Conservation (phyloP, 169 alveolate genomes). For the Eimeria tenella region DNA sequence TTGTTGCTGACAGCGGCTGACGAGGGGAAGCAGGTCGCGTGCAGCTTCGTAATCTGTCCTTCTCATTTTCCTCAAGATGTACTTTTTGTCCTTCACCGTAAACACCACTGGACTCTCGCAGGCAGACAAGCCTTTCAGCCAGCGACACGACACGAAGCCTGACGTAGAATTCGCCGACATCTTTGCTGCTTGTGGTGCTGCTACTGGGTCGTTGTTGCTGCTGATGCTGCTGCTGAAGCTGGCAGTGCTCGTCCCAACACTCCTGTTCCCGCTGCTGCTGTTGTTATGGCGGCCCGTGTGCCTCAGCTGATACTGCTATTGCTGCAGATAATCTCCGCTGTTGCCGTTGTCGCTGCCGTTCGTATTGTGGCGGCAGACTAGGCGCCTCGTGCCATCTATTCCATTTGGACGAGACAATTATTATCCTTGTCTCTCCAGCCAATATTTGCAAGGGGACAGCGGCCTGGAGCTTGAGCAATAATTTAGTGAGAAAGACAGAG, state of each 20-base stretch:
- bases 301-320: not conserved
- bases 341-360: not conserved
- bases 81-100: not conserved
- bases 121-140: not conserved
- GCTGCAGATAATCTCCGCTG: not conserved
- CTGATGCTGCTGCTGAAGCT: not conserved
- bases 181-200: not conserved
- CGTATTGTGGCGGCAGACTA: too few species aligned
- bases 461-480: too few species aligned
- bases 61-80: slow-evolving; percentile 47
- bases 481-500: too few species aligned
- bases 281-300: not conserved
- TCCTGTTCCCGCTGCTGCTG: not conserved
- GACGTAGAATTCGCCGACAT: not conserved
- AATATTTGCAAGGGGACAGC: too few species aligned
- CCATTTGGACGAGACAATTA: too few species aligned
- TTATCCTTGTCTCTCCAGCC: too few species aligned
- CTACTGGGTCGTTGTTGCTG: not conserved
- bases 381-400: too few species aligned
- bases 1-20: slow-evolving; percentile 63
- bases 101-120: not conserved
- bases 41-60: slow-evolving; percentile 66
- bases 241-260: not conserved
- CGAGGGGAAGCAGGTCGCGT: slow-evolving; percentile 62
- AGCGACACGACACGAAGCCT: not conserved